These are phyloP conservation scores for Ustilago shanxiensis DNA, from an alignment of 1,284 basidiomycete species.

Conservation along the genomic window DNA sequence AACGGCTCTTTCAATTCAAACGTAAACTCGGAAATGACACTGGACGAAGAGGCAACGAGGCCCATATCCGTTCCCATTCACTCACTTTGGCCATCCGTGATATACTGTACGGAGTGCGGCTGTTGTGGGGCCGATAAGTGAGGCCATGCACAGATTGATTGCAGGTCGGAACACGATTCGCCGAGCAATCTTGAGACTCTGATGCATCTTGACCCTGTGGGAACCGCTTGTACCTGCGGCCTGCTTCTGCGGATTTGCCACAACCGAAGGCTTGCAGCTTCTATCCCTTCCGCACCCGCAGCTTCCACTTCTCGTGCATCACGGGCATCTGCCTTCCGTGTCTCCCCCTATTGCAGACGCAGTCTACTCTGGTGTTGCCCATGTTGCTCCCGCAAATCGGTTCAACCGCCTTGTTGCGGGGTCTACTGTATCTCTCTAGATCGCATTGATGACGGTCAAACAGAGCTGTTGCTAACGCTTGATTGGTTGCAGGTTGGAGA, in stretches of 20 bases:
- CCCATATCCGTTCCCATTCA: no score
- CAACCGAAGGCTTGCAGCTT: slow-evolving; percentile 12
- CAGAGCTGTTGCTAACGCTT: no score
- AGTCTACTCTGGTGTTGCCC: no score
- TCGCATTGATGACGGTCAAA: not conserved
- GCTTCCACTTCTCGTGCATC: not conserved
- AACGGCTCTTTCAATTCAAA: not conserved
- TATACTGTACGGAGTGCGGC: not conserved
- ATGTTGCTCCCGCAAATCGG: no score
- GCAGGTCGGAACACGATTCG: slow-evolving; percentile 7
- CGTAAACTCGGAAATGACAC: not conserved
- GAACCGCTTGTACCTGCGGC: not conserved
- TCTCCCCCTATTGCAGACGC: not conserved
- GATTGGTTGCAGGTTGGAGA: no score
- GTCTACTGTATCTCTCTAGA: not conserved
- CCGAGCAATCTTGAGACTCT: not conserved
- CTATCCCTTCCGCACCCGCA: not conserved
- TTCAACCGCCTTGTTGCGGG: no score
- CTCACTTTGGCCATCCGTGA: not conserved
- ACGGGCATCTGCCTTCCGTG: not conserved
- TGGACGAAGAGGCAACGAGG: no score
- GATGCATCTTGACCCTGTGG: not conserved
- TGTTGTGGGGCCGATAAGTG: not conserved
- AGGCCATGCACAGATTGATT: not conserved
- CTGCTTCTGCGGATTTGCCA: slow-evolving; percentile 16